These are phyloP conservation scores for Coleophoma eucalyptorum DNA, from an alignment of 2,329 filamentous ascomycete genomes.

Conservation along the genomic window DNA sequence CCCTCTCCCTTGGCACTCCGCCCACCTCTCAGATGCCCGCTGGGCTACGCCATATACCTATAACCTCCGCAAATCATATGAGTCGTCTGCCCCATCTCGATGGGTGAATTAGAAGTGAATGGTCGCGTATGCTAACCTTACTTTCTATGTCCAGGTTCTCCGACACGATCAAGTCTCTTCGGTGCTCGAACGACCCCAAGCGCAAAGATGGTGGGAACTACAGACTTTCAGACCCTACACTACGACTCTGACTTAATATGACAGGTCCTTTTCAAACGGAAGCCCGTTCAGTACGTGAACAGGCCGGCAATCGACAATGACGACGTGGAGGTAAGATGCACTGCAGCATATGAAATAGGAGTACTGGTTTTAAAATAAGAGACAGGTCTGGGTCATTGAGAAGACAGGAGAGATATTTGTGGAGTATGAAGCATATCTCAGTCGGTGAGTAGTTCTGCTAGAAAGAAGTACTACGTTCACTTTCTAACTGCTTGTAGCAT, in stretches of 20 bases:
- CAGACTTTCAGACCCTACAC: not conserved
- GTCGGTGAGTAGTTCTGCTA: conserved; percentile 55
- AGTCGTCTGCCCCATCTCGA: too few species aligned
- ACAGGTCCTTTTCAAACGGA: conserved; percentile 93
- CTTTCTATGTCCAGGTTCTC: conserved; percentile 14
- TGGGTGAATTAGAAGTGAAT: too few species aligned
- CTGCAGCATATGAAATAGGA: conserved; percentile 6
- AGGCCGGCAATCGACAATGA: conserved; percentile 73
- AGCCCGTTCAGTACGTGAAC: conserved; percentile 81
- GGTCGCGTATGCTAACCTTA: too few species aligned
- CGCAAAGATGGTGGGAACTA: conserved; percentile 21
- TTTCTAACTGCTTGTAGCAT: conserved; percentile 51
- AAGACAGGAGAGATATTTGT: conserved; percentile 88
- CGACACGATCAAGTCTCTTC: conserved; percentile 8
- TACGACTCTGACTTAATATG: conserved; percentile 5
- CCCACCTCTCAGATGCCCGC: not conserved
- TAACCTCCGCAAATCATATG: too few species aligned
- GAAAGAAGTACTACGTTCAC: too few species aligned
- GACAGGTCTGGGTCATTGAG: conserved; percentile 84
- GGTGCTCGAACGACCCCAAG: conserved; percentile 5
- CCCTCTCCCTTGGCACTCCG: conserved; percentile 8
- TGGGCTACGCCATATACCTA: not conserved
- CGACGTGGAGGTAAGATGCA: conserved; percentile 67
- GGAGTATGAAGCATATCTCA: conserved; percentile 83
- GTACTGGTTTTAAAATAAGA: conserved; percentile 14